Evolutionary conservation across 352 stramenopile species (phyloP).

Genomic region (Globisporangium rhizosaccharum): DNA sequence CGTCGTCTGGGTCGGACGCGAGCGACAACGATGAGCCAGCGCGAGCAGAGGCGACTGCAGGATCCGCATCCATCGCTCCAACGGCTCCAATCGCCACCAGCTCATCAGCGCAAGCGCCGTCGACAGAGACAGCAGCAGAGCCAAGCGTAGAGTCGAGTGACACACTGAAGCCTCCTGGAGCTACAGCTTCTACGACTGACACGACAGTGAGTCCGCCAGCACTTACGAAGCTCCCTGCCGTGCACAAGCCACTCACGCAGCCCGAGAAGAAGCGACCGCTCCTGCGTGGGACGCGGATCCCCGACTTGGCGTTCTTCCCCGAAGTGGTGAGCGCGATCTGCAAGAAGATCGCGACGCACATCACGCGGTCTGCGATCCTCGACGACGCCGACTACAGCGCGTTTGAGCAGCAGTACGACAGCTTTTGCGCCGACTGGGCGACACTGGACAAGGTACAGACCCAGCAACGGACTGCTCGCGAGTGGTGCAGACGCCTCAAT

Average conservation of each 20-base stretch:
- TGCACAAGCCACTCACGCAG: neutral
- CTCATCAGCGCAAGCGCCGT: neutral
- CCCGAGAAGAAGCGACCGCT: constrained; percentile 19
- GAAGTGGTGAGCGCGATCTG: constrained; percentile 42
- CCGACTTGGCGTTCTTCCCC: constrained; percentile 51
- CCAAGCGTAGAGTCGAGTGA: too few relatives aligned
- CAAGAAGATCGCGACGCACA: constrained; percentile 41
- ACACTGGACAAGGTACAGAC: constrained; percentile 54
- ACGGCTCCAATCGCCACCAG: too few relatives aligned
- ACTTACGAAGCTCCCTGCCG: neutral
- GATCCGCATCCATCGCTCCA: too few relatives aligned
- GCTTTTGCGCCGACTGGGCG: constrained; percentile 49
- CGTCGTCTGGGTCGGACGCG: constrained; percentile 6
- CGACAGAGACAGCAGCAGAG: neutral
- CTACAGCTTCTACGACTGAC: neutral
- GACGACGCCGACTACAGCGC: constrained; percentile 56
- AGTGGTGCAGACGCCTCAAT: neutral
- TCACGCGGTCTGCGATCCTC: constrained; percentile 45
- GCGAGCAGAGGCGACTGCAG: neutral
- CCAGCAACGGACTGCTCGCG: neutral
- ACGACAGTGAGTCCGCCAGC: neutral
- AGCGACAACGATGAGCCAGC: neutral
- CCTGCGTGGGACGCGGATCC: constrained; percentile 29
- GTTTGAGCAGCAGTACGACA: constrained; percentile 47
- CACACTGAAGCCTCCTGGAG: neutral